Percentiles rank a stretch among this genome's conserved stretches.
Conservation (phyloP, 805 yeast genomes). For the Yarrowia sp. region DNA sequence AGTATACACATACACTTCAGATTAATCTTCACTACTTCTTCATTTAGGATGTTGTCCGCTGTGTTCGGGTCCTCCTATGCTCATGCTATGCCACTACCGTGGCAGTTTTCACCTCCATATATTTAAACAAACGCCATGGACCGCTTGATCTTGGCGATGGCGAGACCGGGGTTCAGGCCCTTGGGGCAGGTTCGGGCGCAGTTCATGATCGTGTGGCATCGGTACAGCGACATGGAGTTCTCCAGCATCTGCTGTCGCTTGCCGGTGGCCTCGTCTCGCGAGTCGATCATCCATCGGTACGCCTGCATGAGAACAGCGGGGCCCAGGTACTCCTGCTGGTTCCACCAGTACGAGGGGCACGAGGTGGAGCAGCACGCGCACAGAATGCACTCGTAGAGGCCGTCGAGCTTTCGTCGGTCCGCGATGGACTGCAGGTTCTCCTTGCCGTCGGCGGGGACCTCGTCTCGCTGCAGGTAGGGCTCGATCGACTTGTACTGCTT, state of each 20-base stretch:
- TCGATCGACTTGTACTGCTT: conserved; percentile 97
- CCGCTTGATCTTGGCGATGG: conserved; percentile 96
- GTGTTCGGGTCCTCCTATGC: too few relatives aligned
- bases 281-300: conserved; percentile 96
- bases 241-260: conserved; percentile 85
- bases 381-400: conserved; percentile 93
- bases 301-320: conserved; percentile 99
- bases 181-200: conserved; percentile 98
- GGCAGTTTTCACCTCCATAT: not conserved
- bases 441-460: conserved; percentile 81
- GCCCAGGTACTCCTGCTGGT: conserved; percentile 96
- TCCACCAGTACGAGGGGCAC: conserved; percentile 99
- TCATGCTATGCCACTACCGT: too few relatives aligned
- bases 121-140: conserved; percentile 60
- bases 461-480: conserved; percentile 87
- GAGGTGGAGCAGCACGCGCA: conserved; percentile 99
- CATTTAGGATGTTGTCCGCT: too few relatives aligned
- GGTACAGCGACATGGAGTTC: conserved; percentile 95
- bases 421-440: conserved; percentile 88
- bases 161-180: conserved; percentile 96
- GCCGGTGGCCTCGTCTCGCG: conserved; percentile 87
- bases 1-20: too few relatives aligned
- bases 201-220: conserved; percentile 99
- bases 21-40: too few relatives aligned
- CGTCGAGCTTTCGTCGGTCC: conserved; percentile 95